Percentiles rank a stretch among this genome's conserved stretches.
Evolutionary conservation across 306 rosid species (phyloP).

Genomic region (Abrus precatorius): DNA sequence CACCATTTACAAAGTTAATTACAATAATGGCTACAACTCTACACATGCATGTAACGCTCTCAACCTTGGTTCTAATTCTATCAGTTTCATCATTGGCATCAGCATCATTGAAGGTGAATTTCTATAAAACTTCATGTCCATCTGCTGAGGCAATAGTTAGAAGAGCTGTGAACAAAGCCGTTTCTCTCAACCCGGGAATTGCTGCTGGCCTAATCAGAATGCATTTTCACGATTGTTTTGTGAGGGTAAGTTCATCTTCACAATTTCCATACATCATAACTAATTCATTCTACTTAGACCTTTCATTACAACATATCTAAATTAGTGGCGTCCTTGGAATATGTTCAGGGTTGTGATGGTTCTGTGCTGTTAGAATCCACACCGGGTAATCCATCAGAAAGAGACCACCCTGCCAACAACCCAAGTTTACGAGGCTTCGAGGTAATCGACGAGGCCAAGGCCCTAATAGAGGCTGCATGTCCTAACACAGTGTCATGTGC

Average conservation of each 20-base stretch:
- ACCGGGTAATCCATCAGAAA: conserved; percentile 48
- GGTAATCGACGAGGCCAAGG: conserved; percentile 56
- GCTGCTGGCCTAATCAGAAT: conserved; percentile 60
- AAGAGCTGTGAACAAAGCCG: conserved; percentile 54
- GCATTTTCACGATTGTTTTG: conserved; percentile 63
- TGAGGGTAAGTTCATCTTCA: conserved; percentile 35
- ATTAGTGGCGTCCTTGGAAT: not conserved
- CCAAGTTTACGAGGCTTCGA: conserved; percentile 63
- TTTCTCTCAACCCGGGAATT: conserved; percentile 51
- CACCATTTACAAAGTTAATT: too few species aligned
- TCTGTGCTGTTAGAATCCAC: conserved; percentile 52
- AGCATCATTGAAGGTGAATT: conserved; percentile 46
- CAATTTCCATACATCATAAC: too few species aligned
- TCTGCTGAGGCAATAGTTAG: conserved; percentile 56
- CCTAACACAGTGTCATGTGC: conserved; percentile 56
- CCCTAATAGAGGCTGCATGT: conserved; percentile 47
- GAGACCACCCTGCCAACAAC: conserved; percentile 54
- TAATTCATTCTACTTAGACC: too few species aligned
- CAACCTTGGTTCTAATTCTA: conserved; percentile 47
- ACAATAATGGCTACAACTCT: conserved; percentile 12
- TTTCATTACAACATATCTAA: not conserved
- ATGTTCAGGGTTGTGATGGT: conserved; percentile 56
- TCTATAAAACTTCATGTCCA: conserved; percentile 50
- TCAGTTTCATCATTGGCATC: conserved; percentile 42
- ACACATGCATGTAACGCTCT: conserved; percentile 16